Conservation (phyloP, 2,329 filamentous ascomycete species). For the Lachnum nothofagi region DNA sequence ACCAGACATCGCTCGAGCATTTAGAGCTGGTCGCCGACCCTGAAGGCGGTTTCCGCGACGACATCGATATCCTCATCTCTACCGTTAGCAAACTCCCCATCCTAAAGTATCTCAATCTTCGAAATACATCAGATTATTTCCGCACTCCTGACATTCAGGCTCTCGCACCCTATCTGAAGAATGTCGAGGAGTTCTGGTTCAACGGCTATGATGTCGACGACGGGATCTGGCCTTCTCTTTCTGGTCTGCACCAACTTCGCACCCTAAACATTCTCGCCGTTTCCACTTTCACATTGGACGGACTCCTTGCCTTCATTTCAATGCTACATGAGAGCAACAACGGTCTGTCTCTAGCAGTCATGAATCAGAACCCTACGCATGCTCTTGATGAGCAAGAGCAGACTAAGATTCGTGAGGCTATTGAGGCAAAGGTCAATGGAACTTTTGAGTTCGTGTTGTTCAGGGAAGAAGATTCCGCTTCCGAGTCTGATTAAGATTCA, state of each 20-base stretch:
- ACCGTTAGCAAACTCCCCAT: conserved; percentile 47
- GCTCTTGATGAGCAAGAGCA: conserved; percentile 28
- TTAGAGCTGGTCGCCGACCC: conserved; percentile 44
- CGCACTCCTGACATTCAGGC: conserved; percentile 43
- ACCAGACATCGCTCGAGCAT: conserved; percentile 44
- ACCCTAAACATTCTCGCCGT: conserved; percentile 49
- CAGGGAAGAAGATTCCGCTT: conserved; percentile 28
- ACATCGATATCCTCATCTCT: conserved; percentile 44
- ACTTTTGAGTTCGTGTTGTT: conserved; percentile 33
- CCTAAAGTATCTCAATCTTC: conserved; percentile 49
- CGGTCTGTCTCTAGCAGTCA: conserved; percentile 31
- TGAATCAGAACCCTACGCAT: conserved; percentile 29
- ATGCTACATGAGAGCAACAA: conserved; percentile 34
- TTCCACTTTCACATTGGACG: conserved; percentile 49
- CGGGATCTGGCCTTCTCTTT: conserved; percentile 41
- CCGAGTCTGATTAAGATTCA: conserved; percentile 26
- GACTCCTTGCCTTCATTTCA: conserved; percentile 42
- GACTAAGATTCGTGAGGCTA: conserved; percentile 23
- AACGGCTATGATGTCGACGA: conserved; percentile 50
- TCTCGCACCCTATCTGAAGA: conserved; percentile 37
- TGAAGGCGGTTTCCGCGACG: conserved; percentile 42
- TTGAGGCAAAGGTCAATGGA: conserved; percentile 31
- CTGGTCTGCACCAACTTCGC: conserved; percentile 44
- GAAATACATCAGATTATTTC: conserved; percentile 48
- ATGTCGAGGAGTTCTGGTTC: conserved; percentile 53